Evolutionary conservation across 345 rosid genomes (phyloP).

Genomic region (Ricinus communis): DNA sequence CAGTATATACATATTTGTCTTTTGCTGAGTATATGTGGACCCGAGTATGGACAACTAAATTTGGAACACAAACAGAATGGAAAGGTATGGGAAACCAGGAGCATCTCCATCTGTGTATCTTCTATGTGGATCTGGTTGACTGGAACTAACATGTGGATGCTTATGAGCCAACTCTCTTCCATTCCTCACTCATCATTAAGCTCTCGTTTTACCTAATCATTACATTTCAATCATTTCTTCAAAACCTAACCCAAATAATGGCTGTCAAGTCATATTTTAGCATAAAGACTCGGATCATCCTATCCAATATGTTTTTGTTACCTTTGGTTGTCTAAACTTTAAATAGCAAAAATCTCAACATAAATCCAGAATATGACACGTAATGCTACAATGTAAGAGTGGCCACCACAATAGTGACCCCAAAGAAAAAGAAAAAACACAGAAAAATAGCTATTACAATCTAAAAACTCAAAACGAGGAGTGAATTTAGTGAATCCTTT

Average conservation of each 20-base stretch:
- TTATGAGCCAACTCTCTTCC: not conserved
- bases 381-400: not conserved
- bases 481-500: not conserved
- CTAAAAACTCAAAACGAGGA: not conserved
- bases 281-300: no score
- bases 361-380: not conserved
- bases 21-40: not conserved
- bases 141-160: not conserved
- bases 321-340: no score
- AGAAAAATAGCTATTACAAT: not conserved
- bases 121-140: not conserved
- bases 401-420: conserved; percentile 45
- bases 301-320: no score
- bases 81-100: not conserved
- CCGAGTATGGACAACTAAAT: not conserved
- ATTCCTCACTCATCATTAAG: not conserved
- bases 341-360: no score
- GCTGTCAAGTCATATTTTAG: not conserved
- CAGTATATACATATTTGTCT: no score
- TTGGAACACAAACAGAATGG: not conserved
- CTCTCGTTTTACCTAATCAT: not conserved
- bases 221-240: not conserved
- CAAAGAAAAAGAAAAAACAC: not conserved
- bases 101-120: not conserved
- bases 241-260: not conserved